Evolutionary conservation across 225 moss, liverwort and hornwort genomes (phyloP).

Genomic region (Pleurozium schreberi): DNA sequence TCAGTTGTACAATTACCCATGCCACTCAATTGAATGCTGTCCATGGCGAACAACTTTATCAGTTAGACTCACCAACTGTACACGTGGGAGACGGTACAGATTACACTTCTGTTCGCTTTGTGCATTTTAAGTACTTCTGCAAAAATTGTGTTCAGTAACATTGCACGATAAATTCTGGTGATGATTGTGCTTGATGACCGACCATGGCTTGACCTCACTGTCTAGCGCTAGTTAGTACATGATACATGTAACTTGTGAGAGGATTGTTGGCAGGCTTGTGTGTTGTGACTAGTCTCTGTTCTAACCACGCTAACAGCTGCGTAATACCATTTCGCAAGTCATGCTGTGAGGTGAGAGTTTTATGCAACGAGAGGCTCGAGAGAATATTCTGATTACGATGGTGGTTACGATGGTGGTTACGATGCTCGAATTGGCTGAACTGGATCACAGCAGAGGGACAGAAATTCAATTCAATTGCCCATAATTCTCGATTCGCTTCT

Average conservation of each 20-base stretch:
- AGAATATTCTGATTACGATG: background rate
- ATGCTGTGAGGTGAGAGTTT: background rate
- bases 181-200: background rate
- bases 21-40: background rate
- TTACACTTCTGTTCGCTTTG: background rate
- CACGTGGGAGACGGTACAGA: background rate
- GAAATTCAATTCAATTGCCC: no score
- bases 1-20: background rate
- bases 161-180: background rate
- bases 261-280: background rate
- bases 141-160: background rate
- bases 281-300: no score
- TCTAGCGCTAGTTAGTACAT: no score
- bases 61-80: background rate
- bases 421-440: background rate
- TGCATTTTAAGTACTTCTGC: background rate
- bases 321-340: background rate
- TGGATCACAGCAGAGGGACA: background rate
- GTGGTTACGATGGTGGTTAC: background rate
- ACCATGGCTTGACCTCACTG: no score
- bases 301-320: background rate
- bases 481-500: background rate
- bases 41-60: background rate
- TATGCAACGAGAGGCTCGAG: background rate
- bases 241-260: background rate